A percentile compares a stretch with the other conserved stretches of the same genome.
phyloP scores from a whole-genome alignment of 352 stramenopile species.

The Paralagenidium karlingii region DNA sequence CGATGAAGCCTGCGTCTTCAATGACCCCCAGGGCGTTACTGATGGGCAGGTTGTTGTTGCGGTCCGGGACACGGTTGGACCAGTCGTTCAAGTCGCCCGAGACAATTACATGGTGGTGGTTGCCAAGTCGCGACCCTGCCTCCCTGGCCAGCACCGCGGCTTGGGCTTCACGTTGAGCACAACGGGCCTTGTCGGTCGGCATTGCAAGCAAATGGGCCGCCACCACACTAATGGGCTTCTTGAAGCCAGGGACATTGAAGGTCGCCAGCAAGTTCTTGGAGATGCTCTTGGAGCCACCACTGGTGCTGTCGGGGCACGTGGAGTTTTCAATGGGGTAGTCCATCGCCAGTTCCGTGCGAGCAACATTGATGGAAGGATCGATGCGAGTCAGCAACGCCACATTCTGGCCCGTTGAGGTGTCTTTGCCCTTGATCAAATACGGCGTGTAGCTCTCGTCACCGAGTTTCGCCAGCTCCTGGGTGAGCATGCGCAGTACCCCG shows the following conservation, averaged over 20 bases:
- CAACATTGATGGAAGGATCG: slow-evolving; percentile 30
- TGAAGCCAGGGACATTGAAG: slow-evolving; percentile 47
- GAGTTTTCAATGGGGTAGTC: slow-evolving; percentile 40
- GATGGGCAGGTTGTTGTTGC: slow-evolving; percentile 48
- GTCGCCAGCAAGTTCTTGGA: slow-evolving; percentile 65
- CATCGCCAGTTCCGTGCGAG: no score
- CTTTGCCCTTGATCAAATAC: slow-evolving; percentile 39
- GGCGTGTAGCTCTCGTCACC: slow-evolving; percentile 45
- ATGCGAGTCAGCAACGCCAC: slow-evolving; percentile 44
- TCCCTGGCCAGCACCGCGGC: slow-evolving; percentile 31
- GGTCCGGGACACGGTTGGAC: slow-evolving; percentile 28
- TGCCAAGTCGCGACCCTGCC: slow-evolving; percentile 20
- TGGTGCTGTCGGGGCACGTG: slow-evolving; percentile 21
- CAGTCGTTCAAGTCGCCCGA: slow-evolving; percentile 63
- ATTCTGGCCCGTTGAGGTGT: slow-evolving; percentile 62
- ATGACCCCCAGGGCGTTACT: slow-evolving; percentile 37
- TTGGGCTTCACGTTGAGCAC: slow-evolving; percentile 37
- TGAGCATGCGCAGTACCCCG: slow-evolving; percentile 29
- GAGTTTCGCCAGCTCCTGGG: slow-evolving; percentile 23
- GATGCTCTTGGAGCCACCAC: slow-evolving; percentile 31
- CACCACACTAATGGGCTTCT: slow-evolving; percentile 50
- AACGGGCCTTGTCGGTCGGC: slow-evolving; percentile 31
- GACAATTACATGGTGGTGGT: slow-evolving; percentile 42
- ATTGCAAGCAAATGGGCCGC: slow-evolving; percentile 51
- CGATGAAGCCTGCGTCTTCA: slow-evolving; percentile 22